Conservation (phyloP, 2,329 filamentous ascomycete species). For the Aspergillus amoenus region DNA sequence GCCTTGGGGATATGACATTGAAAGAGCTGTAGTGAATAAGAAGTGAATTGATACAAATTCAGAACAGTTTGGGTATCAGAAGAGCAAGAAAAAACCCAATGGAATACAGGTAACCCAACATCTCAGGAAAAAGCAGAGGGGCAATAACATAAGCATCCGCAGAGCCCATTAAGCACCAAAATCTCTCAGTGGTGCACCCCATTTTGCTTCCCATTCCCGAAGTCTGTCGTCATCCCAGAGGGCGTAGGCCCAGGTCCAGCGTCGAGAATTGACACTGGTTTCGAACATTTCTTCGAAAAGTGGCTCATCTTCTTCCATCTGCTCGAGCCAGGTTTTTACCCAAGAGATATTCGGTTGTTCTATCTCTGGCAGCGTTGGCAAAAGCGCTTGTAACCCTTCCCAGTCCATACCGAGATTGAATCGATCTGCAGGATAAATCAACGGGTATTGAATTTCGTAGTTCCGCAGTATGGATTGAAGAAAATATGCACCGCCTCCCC, state of each 20-base stretch:
- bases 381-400: neutral
- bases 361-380: neutral
- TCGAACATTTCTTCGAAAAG: neutral
- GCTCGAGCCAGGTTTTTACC: neutral
- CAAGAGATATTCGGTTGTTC: neutral
- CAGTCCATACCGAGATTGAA: slow-evolving; percentile 12
- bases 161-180: neutral
- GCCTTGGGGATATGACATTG: no score
- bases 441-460: neutral
- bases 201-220: slow-evolving; percentile 5
- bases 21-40: no score
- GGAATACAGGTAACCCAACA: neutral
- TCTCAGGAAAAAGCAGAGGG: rapidly evolving
- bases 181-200: neutral
- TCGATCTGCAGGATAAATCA: slow-evolving; percentile 17
- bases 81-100: neutral
- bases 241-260: slow-evolving; percentile 16
- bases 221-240: slow-evolving; percentile 17
- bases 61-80: neutral
- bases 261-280: neutral
- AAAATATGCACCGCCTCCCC: neutral
- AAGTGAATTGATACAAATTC: no score
- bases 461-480: neutral
- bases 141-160: neutral
- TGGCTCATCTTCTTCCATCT: neutral